Conservation (phyloP, 208 protist species). For the Leishmania braziliensis region DNA sequence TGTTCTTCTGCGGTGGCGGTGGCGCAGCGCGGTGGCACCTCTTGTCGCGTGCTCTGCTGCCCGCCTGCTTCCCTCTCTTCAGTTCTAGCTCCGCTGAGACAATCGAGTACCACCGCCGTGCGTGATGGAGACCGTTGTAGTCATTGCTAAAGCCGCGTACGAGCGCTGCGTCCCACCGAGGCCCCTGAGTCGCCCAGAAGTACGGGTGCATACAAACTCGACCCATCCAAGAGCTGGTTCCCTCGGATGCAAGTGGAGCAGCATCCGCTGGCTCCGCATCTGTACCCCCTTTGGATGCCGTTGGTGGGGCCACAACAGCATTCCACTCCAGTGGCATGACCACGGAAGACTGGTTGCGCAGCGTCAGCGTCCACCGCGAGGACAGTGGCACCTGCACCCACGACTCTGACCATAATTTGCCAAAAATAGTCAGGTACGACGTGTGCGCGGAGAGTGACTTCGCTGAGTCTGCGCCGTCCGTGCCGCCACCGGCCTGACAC, state of each 20-base stretch:
- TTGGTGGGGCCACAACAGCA: not conserved
- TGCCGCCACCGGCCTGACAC: not conserved
- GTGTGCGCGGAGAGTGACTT: not conserved
- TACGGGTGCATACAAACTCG: constrained; percentile 32
- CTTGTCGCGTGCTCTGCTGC: constrained; percentile 4
- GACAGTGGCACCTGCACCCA: constrained; percentile 47
- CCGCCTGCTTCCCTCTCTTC: constrained; percentile 5
- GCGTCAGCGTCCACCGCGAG: constrained; percentile 30
- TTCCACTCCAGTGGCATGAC: constrained; percentile 32
- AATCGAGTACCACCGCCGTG: constrained; percentile 53
- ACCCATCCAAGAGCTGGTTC: not conserved
- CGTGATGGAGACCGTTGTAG: constrained; percentile 54
- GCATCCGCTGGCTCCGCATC: not conserved
- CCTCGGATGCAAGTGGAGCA: not conserved
- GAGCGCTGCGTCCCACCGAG: constrained; percentile 48
- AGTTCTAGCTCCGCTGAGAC: constrained; percentile 46
- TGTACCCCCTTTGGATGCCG: not conserved
- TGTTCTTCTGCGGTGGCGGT: not conserved
- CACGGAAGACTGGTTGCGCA: constrained; percentile 49
- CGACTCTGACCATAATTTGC: constrained; percentile 36
- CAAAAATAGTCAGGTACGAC: constrained; percentile 39
- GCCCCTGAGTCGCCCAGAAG: constrained; percentile 77
- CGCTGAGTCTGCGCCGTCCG: not conserved
- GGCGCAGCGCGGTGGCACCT: not conserved
- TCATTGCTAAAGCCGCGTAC: constrained; percentile 63